These are phyloP conservation scores for Alternaria sp. DNA, from an alignment of 2,329 filamentous ascomycete species.

Conservation along the genomic window DNA sequence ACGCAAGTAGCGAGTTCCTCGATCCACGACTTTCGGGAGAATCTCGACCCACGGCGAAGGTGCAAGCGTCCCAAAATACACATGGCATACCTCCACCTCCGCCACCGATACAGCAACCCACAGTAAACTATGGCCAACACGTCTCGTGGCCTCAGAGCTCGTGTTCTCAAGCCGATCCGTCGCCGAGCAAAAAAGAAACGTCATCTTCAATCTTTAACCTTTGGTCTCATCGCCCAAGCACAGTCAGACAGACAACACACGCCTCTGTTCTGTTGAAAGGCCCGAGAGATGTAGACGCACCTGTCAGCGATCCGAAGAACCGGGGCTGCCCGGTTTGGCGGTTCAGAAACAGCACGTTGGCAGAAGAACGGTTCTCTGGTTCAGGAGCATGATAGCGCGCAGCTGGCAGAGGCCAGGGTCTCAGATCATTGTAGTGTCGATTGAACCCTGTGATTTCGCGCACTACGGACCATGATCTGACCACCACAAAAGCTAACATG, in stretches of 20 bases:
- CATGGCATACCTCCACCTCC: neutral
- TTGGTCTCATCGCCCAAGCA: neutral
- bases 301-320: neutral
- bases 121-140: neutral
- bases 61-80: neutral
- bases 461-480: neutral
- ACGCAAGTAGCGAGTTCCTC: neutral
- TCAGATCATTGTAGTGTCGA: neutral
- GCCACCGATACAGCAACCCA: neutral
- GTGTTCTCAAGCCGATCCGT: neutral
- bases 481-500: neutral
- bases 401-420: slow-evolving; percentile 1
- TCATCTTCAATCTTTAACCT: neutral
- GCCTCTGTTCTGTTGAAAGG: neutral
- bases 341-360: slow-evolving; percentile 1
- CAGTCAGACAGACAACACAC: neutral
- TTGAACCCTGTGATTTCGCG: neutral
- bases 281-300: neutral
- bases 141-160: neutral
- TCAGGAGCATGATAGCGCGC: slow-evolving; percentile 2
- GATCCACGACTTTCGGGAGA: neutral
- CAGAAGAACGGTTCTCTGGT: neutral
- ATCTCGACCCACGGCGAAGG: neutral
- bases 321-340: neutral
- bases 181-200: neutral